These are phyloP conservation scores for Talaromyces funiculosus DNA, from an alignment of 2,329 filamentous ascomycete species.

Conservation along the genomic window DNA sequence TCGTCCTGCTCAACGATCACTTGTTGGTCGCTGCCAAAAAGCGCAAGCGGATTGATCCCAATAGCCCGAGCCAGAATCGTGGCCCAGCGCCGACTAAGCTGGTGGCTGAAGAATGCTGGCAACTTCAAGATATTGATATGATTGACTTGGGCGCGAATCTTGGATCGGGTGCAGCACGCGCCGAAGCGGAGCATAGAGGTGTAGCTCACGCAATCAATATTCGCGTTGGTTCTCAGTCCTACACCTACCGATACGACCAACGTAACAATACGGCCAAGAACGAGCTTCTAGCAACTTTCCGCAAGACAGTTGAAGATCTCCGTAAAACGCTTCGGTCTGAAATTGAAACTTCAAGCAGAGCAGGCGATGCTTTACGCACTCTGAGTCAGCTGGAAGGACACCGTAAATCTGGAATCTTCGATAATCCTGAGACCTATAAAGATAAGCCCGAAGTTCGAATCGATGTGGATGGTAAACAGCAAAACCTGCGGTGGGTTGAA, in stretches of 20 bases:
- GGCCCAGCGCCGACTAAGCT: constrained; percentile 60
- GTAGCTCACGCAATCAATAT: constrained; percentile 85
- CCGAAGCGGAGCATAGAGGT: constrained; percentile 49
- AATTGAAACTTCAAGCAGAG: constrained; percentile 78
- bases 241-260: constrained; percentile 89
- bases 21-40: constrained; percentile 85
- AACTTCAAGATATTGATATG: constrained; percentile 84
- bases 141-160: constrained; percentile 67
- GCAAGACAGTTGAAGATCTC: constrained; percentile 87
- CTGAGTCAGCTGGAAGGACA: constrained; percentile 73
- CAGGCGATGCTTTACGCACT: constrained; percentile 79
- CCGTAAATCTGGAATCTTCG: constrained; percentile 73
- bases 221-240: constrained; percentile 80
- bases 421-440: constrained; percentile 70
- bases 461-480: constrained; percentile 92
- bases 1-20: constrained; percentile 92
- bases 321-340: constrained; percentile 80
- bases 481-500: constrained; percentile 94
- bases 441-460: constrained; percentile 71
- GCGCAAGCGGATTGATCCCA: constrained; percentile 76
- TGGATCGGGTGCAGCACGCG: constrained; percentile 31
- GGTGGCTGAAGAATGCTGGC: constrained; percentile 91
- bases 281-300: constrained; percentile 76
- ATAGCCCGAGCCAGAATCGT: constrained; percentile 38
- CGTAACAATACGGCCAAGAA: constrained; percentile 72